Base-by-base conservation (phyloP, 2,329 filamentous ascomycete species). In the Alternaria ventricosa region DNA sequence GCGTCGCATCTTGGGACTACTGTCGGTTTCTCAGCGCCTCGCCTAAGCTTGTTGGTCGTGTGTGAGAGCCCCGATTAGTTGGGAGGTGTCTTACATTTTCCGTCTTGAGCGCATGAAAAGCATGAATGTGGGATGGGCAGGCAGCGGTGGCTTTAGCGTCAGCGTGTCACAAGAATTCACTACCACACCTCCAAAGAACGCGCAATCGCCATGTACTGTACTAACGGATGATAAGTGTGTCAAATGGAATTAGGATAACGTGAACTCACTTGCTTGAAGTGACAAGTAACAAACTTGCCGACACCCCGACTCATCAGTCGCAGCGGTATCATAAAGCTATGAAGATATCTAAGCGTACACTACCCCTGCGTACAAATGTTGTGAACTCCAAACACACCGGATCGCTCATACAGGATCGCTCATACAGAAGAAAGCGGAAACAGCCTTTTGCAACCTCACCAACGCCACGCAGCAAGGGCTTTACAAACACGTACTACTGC, bases 301-400 rank as follows among this genome's bases (percentile, higher is more conserved):
- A 18, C 8, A 47, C 18, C 6, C 20, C 20, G 20, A 53, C 43
- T 43, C 43, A 46, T 47, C 15, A 30, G 36, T 28, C 25, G 27
- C 22, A n/a, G 13, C 15, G 18, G 18, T 46, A 30, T 23, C 54
- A 13, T 47, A n/a, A 20, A 33, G 47, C 10, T 56, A 20, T 6
- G 10, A 15, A 47, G 54, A 33, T 47, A 56, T 33, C 54, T 33
- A 56, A 47, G 27, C n/a, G 13, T 56, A 46, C 36, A 56, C 8
- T 13, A 22, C 41, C 36, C 23, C 28, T 22, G 36, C 12, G 36
- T 12, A 45, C 53, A 49, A n/a, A 45, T 30, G 41, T 28, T 13
- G n/a, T 45, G n/a, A 56, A 56, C 54, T 47, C 54, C 54, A 25
- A 33, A 33, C 54, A 56, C 50, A 54, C 50, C 30, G 8, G 10